Evolutionary conservation across 1,284 basidiomycete species (phyloP).

Genomic region (Tilletia caries): DNA sequence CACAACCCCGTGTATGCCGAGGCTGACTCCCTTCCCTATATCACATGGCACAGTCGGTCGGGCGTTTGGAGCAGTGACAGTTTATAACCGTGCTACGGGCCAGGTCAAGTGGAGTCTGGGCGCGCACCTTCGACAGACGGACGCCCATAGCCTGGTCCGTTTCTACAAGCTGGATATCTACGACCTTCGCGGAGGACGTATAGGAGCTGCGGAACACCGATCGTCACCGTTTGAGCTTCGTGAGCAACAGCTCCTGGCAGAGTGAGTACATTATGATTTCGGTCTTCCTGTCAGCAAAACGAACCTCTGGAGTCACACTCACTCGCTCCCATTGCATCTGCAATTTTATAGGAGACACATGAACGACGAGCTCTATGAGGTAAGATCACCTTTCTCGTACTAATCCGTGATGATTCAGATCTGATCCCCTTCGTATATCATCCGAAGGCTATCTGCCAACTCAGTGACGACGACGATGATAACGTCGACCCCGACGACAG

Average conservation of each 20-base stretch:
- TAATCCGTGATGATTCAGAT: too few species aligned
- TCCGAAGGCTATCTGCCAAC: too few species aligned
- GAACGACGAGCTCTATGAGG: too few species aligned
- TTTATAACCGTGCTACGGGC: neutral
- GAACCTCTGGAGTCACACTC: too few species aligned
- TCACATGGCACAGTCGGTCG: neutral
- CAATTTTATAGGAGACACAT: too few species aligned
- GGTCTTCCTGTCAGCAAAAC: neutral
- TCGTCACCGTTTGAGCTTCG: neutral
- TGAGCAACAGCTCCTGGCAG: neutral
- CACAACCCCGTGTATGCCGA: too few species aligned
- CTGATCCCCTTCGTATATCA: too few species aligned
- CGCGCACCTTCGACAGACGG: neutral
- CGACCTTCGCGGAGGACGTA: neutral
- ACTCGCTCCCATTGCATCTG: too few species aligned
- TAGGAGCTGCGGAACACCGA: neutral
- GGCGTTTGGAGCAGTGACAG: neutral
- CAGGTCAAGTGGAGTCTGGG: constrained; percentile 2
- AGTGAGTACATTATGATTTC: neutral
- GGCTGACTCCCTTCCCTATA: too few species aligned
- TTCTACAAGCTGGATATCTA: neutral
- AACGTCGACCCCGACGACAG: neutral
- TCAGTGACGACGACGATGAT: too few species aligned
- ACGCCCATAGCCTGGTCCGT: neutral
- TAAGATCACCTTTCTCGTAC: too few species aligned